Base-by-base conservation (phyloP, 805 yeast genomes). In the Aciculoconidium aculeatum region DNA sequence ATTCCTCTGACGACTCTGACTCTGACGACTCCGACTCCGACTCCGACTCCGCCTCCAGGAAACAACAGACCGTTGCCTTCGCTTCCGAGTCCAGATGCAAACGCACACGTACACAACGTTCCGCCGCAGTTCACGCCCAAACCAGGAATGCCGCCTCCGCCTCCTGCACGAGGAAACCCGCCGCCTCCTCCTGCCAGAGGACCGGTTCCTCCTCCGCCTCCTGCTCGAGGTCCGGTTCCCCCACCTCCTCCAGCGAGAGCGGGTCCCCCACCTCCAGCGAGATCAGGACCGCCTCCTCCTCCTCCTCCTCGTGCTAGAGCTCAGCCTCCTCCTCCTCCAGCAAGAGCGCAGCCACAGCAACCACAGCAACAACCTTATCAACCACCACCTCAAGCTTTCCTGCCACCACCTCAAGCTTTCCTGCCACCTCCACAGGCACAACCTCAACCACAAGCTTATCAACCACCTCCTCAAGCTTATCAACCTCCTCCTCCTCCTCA, bases 171-270 rank as follows among this genome's bases (percentile, higher is more conserved):
- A 13, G 27, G 41, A 6, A 35, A 35, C 15, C 51, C 58, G 3
- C 61, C 61, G 11, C 55, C 58, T 3, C 59, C 61, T 4, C 61
- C 61, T 9, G 47, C 57, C 15, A 39, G 59, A 32, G 43, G 45
- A 5, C 29, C 40, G 5, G 35, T 9, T 32, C 27, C 4, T 7
- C 13, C 46, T 6, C 29, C 40, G 5, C 36, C n/a, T 32, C 27
- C 4, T 7, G 15, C 24, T 2, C 36, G 39, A n/a, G 23, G 31
- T 8, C 30, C 31, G 9, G 42, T 39, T 17, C 36, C 35, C 6
- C 37, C 36, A 10, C 34, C 51, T 7, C 49, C 52, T 9, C 38
- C 43, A 22, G 33, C 41, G 12, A 24, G 41, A 4, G 40, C 34
- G 9, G 44, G 38, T 12, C 44, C 48, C 6, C 55, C 59, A 3